Evolutionary conservation across 495 filamentous ascomycete species (phyloP).

Genomic region (Talaromyces nanjingensis): DNA sequence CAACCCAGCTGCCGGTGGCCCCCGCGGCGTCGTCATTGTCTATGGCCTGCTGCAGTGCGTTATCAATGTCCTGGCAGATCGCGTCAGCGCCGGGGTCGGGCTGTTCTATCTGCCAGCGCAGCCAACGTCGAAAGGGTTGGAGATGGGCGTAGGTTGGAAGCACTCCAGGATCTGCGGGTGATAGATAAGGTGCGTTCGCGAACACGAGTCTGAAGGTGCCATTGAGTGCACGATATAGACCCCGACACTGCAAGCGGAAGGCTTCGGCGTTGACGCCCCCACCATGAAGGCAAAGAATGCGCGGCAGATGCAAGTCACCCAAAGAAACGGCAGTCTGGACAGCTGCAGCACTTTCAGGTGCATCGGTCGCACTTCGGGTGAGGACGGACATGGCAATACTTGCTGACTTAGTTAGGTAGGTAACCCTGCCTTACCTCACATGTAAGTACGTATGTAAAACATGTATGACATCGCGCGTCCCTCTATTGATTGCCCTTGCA

Average conservation of each 20-base stretch:
- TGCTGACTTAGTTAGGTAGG: no score
- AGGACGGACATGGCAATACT: no score
- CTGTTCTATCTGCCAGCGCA: constrained; percentile 40
- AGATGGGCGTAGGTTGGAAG: constrained; percentile 34
- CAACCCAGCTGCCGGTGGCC: constrained; percentile 49
- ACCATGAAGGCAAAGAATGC: constrained; percentile 32
- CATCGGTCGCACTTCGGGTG: no score
- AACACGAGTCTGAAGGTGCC: constrained; percentile 22
- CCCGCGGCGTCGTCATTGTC: constrained; percentile 17
- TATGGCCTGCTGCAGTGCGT: constrained; percentile 5
- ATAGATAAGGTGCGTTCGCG: constrained; percentile 24
- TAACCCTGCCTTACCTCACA: no score
- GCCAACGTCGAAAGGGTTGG: constrained; percentile 54
- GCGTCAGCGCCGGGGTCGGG: constrained; percentile 8
- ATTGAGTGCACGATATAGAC: constrained; percentile 15
- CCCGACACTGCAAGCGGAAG: constrained; percentile 23
- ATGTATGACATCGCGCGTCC: no score
- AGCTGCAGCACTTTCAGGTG: no score
- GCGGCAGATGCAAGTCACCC: constrained; percentile 15
- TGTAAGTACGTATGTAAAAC: no score
- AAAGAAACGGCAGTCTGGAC: neutral
- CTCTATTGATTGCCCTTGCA: no score
- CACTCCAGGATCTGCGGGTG: constrained; percentile 28
- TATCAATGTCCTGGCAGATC: constrained; percentile 8
- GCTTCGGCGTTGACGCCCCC: constrained; percentile 23